These are phyloP conservation scores for Coemansia sp. DNA, from an alignment of 192 early-diverging fungal species.

Conservation along the genomic window DNA sequence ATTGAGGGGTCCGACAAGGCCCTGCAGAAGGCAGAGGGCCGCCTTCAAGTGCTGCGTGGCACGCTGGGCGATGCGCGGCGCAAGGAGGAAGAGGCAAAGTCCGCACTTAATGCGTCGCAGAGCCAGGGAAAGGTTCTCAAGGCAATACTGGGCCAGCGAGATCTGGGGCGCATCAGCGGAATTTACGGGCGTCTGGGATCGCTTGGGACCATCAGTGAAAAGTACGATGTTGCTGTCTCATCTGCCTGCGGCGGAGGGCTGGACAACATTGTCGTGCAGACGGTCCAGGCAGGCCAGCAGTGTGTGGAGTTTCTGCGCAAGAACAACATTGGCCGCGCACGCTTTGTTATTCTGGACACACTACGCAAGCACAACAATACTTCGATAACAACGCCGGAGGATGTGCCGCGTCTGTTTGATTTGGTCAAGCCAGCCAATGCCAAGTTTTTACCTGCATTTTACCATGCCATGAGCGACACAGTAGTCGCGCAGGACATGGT, in stretches of 20 bases:
- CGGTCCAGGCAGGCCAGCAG: slow-evolving; percentile 78
- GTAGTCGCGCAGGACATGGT: slow-evolving; percentile 80
- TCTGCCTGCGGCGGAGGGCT: slow-evolving; percentile 76
- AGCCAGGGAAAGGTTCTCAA: slow-evolving; percentile 67
- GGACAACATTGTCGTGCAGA: slow-evolving; percentile 89
- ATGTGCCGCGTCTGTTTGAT: slow-evolving; percentile 87
- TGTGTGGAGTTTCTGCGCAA: slow-evolving; percentile 88
- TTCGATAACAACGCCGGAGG: slow-evolving; percentile 67
- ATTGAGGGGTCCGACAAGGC: slow-evolving; percentile 56
- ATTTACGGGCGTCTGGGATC: slow-evolving; percentile 90
- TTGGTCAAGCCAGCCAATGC: slow-evolving; percentile 74
- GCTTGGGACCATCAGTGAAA: slow-evolving; percentile 89
- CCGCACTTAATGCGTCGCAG: slow-evolving; percentile 61
- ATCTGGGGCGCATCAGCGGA: slow-evolving; percentile 70
- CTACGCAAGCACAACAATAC: slow-evolving; percentile 56
- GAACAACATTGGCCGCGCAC: slow-evolving; percentile 82
- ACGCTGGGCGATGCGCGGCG: slow-evolving; percentile 51
- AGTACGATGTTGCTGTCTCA: slow-evolving; percentile 94
- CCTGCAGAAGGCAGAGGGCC: slow-evolving; percentile 36
- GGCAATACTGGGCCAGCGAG: slow-evolving; percentile 67
- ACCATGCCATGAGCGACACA: slow-evolving; percentile 81
- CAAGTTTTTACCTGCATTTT: slow-evolving; percentile 80
- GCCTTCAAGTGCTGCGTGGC: slow-evolving; percentile 46
- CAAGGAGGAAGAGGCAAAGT: slow-evolving; percentile 70
- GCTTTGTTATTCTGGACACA: slow-evolving; percentile 81